Evolutionary conservation across 768 basidiomycete genomes (phyloP), one percentile per base, ranked within the genome.

Genomic region (Suillus weaverae): DNA sequence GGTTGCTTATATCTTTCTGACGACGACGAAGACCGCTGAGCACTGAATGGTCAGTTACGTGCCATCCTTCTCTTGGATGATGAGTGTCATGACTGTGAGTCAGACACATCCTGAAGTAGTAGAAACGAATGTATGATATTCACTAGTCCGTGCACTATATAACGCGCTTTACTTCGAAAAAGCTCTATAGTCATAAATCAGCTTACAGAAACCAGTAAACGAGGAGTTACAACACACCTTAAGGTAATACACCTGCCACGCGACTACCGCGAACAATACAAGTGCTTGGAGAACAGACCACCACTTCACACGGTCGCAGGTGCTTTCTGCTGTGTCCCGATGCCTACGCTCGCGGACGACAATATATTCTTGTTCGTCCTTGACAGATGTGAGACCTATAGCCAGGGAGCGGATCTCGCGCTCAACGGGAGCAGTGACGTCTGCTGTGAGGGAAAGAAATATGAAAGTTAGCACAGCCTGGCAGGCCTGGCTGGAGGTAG

Each of bases 361-460:
- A 67, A 99, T 95, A 78, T 99, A 99, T 78, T 99, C 97, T 75
- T 99, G 97, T 76, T 99, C 97, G 72, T 99, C 97, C 80, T 98
- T 98, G 69, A 99, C 95, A 11, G 92, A 80, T 63, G 90, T 85
- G 57, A 99, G 80, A 10, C 90, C 94, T 62, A 87, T 86, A 16
- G 93, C 88, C 33, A 99, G 80, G 36, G 85, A 80, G 30, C 97
- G 89, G 67, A 99, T 96, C 83, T 99, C 97, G 64, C 91, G 88
- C 76, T 99, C 97, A 60, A 99, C 94, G 8, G 97, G 97, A 11
- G 97, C 96, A 64, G 97, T 92, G 20, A 89, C 84, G 69, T 94
- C 93, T 85, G 75, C 69, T 74, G 50, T 26, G 46, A 66, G 57
- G 41, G 48, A 26, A 50, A 50, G 35, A 13, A 59, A 3, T 65